These are phyloP conservation scores for Starmera pachycereana DNA, from an alignment of 805 yeast species.

Conservation along the genomic window DNA sequence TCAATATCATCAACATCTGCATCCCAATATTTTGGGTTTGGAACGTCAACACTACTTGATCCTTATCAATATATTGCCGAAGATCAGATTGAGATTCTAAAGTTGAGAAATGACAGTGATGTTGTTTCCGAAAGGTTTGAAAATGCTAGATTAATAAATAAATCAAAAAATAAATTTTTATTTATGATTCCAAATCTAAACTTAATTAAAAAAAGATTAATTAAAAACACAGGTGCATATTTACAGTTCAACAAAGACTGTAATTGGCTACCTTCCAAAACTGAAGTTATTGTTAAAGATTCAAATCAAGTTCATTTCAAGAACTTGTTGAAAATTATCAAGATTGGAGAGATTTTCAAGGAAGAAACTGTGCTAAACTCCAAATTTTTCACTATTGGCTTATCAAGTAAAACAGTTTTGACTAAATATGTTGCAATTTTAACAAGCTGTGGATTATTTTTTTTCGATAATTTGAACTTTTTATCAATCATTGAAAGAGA, in stretches of 20 bases:
- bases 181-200: background rate
- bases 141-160: constrained; percentile 1
- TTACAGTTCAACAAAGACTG: constrained; percentile 19
- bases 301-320: constrained; percentile 1
- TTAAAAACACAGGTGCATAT: constrained; percentile 24
- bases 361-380: constrained; percentile 26
- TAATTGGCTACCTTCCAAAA: constrained; percentile 16
- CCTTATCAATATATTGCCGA: constrained; percentile 27
- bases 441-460: constrained; percentile 38
- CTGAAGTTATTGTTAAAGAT: constrained; percentile 12
- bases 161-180: background rate
- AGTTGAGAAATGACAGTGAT: constrained; percentile 8
- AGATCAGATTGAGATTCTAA: constrained; percentile 15
- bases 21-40: constrained; percentile 12
- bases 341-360: constrained; percentile 28
- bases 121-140: constrained; percentile 4
- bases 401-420: constrained; percentile 25
- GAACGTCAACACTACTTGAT: constrained; percentile 15
- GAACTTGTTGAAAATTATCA: constrained; percentile 23
- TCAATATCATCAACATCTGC: constrained; percentile 15
- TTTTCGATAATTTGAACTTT: constrained; percentile 30
- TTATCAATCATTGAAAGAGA: constrained; percentile 20
- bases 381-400: constrained; percentile 23
- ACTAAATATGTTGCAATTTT: constrained; percentile 35
- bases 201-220: constrained; percentile 9